phyloP scores from a whole-genome alignment of 2,329 filamentous ascomycete species.

The Pseudogymnoascus sp. region DNA sequence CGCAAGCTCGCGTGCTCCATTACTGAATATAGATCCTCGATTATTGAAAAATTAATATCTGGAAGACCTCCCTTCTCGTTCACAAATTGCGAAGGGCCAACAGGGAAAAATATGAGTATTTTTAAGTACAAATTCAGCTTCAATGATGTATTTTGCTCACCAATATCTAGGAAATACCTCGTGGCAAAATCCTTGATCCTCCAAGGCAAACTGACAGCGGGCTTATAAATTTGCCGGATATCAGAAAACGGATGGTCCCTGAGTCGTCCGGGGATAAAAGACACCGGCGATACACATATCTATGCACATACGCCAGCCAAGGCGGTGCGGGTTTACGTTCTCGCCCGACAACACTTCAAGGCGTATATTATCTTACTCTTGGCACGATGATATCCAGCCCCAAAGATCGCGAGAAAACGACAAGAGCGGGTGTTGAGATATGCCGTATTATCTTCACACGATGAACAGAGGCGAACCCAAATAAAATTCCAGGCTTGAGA shows the following conservation, averaged over 20 bases:
- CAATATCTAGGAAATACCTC: too few relatives aligned
- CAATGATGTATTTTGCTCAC: too few relatives aligned
- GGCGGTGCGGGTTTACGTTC: background rate
- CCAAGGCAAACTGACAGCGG: background rate
- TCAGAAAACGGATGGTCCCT: background rate
- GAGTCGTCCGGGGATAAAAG: background rate
- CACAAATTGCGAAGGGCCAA: too few relatives aligned
- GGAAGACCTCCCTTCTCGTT: too few relatives aligned
- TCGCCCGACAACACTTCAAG: background rate
- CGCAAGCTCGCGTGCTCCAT: too few relatives aligned
- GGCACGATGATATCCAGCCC: background rate
- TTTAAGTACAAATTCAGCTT: too few relatives aligned
- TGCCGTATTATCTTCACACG: background rate
- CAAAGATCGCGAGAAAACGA: background rate
- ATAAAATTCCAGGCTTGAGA: background rate
- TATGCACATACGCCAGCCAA: background rate
- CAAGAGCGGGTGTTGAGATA: background rate
- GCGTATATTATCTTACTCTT: background rate
- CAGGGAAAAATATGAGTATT: too few relatives aligned
- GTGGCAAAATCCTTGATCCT: too few relatives aligned
- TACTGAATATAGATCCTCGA: too few relatives aligned
- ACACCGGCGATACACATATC: background rate
- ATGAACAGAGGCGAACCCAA: background rate
- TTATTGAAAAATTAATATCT: too few relatives aligned
- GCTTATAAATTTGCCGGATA: background rate